phyloP scores from a whole-genome alignment of 192 early-diverging fungal species.

The Gonapodya sp. region DNA sequence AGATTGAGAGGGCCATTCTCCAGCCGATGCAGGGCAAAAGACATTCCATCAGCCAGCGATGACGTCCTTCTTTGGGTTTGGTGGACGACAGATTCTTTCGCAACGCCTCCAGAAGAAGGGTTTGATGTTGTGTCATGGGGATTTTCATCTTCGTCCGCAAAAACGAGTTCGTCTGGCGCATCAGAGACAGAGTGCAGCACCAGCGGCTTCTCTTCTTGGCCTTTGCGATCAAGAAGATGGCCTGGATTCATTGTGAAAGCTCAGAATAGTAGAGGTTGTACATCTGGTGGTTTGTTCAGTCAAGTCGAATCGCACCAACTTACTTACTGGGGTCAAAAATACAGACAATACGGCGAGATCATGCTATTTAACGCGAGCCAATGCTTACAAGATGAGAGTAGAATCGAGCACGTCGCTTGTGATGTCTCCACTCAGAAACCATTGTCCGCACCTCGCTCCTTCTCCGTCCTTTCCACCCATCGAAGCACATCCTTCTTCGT shows the following conservation, averaged over 20 bases:
- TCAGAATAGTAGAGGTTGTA: too few relatives aligned
- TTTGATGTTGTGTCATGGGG: not conserved
- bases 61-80: not conserved
- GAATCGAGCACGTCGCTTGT: too few relatives aligned
- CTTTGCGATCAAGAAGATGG: too few relatives aligned
- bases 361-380: too few relatives aligned
- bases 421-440: not conserved
- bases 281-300: too few relatives aligned
- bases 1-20: not conserved
- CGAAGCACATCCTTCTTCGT: constrained; percentile 4
- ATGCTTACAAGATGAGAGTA: too few relatives aligned
- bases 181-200: not conserved
- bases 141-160: too few relatives aligned
- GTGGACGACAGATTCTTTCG: not conserved
- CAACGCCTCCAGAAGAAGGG: not conserved
- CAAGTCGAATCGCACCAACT: too few relatives aligned
- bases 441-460: not conserved
- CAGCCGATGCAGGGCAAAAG: not conserved
- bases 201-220: not conserved
- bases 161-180: not conserved
- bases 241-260: too few relatives aligned
- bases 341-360: too few relatives aligned
- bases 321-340: too few relatives aligned
- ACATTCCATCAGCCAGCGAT: not conserved
- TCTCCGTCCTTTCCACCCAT: not conserved